These are phyloP conservation scores for Kwoniella botswanensis DNA, from an alignment of 768 basidiomycete genomes.

Conservation along the genomic window DNA sequence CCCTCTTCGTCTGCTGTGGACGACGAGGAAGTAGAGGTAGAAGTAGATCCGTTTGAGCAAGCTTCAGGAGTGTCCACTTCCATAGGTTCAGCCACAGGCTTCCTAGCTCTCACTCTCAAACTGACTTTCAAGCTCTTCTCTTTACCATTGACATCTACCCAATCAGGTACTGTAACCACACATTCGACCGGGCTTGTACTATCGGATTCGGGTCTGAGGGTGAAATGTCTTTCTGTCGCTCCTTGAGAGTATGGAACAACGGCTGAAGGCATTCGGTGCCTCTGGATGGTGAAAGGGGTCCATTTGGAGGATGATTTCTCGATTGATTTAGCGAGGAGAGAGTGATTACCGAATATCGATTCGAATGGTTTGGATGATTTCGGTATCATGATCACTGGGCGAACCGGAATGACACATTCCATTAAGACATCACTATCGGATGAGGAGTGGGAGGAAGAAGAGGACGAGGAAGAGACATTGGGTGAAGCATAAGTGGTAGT, in stretches of 20 bases:
- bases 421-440: conserved; percentile 4
- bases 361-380: conserved; percentile 13
- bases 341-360: conserved; percentile 17
- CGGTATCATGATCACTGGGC: conserved; percentile 2
- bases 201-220: conserved; percentile 37
- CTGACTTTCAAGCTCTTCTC: conserved; percentile 43
- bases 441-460: neutral
- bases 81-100: neutral
- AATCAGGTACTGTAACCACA: conserved; percentile 51
- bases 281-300: conserved; percentile 21
- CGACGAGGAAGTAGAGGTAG: neutral
- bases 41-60: neutral
- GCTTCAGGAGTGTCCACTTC: neutral
- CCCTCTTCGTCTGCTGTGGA: neutral
- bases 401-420: conserved; percentile 4
- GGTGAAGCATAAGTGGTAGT: neutral
- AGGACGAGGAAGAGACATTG: neutral
- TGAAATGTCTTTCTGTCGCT: conserved; percentile 32
- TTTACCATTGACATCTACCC: conserved; percentile 50
- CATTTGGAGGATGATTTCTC: conserved; percentile 21
- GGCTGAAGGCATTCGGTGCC: conserved; percentile 27
- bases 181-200: conserved; percentile 52
- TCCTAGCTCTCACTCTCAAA: conserved; percentile 41
- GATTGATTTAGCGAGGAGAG: neutral
- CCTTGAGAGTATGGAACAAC: conserved; percentile 7